Evolutionary conservation across 768 basidiomycete genomes (phyloP), one percentile per base, ranked within the genome.

Genomic region (Hygrocybe coccinea): DNA sequence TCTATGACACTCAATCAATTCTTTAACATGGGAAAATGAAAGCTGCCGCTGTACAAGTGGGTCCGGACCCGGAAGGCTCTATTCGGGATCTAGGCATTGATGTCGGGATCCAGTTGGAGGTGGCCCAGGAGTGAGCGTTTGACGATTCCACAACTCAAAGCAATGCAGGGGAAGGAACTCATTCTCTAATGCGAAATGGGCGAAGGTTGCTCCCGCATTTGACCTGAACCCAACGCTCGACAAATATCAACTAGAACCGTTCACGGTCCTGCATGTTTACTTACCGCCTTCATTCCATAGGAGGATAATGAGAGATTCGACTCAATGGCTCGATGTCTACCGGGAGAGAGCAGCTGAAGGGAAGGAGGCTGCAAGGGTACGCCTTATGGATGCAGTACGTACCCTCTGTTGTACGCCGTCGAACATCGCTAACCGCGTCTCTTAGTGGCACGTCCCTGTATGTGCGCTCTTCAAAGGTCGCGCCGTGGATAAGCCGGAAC

Each of bases 371-470:
- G 45, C 45, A 3, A 14, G 17, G 11, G 24, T 47, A 14, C 3
- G 45, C 4, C 21, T 47, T 2, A 19, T 41, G 39, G 39, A 41
- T 15, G 39, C 39, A 11, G 39, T 41, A 29, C 3, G 29, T 29
- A n/a, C n/a, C n/a, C n/a, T n/a, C n/a, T n/a, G n/a, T n/a, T n/a
- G n/a, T n/a, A n/a, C n/a, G n/a, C n/a, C n/a, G n/a, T n/a, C n/a
- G n/a, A n/a, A n/a, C n/a, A n/a, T n/a, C n/a, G n/a, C n/a, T n/a
- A n/a, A n/a, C n/a, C n/a, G n/a, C n/a, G n/a, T n/a, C n/a, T n/a
- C n/a, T n/a, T n/a, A 45, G 46, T 55, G 57, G 57, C 50, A 50
- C 21, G 34, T 60, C 46, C 54, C 59, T 41, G 45, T 56, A 12
- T 59, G 55, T 22, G 47, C 50, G 21, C 22, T 59, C 19, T 56